Evolutionary conservation across 83 land plant genomes (phyloP), one percentile per base, ranked within the genome.

Genomic region (Picea mariana): DNA sequence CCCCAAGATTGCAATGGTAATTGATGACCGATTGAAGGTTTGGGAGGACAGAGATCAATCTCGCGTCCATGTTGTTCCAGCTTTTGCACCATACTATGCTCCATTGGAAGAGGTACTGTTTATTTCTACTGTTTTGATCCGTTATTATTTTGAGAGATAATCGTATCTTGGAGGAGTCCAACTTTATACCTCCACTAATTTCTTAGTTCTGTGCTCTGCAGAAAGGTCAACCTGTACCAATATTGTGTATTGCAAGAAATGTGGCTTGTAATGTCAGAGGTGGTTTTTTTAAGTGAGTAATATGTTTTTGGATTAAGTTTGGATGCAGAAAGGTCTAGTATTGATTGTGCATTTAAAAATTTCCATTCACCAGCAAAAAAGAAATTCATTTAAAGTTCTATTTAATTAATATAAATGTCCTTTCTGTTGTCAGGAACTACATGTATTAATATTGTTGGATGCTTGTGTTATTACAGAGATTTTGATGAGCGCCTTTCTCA

Each of bases 1-100:
- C 89, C 95, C 98, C 47, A 97, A 89, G 88, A 91, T 95, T 95
- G 90, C 98, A 38, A 84, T 97, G 84, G 97, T 97, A 27, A 92
- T 97, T 75, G 99, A 97, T 90, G 99, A 95, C 77, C 94, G 99
- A 23, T 82, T 95, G 67, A 90, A 91, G 85, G 99, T 97, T 18
- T 97, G 99, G 99, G 98, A 95, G 89, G 98, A 95, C n/a, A 86
- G 83, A 80, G 99, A 97, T 87, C 99, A 95, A 83, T 89, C 98
- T 73, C 91, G 94, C 49, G 99, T 97, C 79, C 98, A 97, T 87
- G 94, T 94, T 76, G 99, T 97, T 64, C 98, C 98, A 80, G 95
- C 98, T 68, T 97, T 94, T 90, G 91, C 95, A 77, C 99, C 99
- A 44, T 97, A 97, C 81, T 90, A 91, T 91, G 95, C 98, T 81